A percentile compares a stretch with the other conserved stretches of the same genome.
Evolutionary conservation across 495 filamentous ascomycete species (phyloP).

Genomic region (Penicillium desertorum): DNA sequence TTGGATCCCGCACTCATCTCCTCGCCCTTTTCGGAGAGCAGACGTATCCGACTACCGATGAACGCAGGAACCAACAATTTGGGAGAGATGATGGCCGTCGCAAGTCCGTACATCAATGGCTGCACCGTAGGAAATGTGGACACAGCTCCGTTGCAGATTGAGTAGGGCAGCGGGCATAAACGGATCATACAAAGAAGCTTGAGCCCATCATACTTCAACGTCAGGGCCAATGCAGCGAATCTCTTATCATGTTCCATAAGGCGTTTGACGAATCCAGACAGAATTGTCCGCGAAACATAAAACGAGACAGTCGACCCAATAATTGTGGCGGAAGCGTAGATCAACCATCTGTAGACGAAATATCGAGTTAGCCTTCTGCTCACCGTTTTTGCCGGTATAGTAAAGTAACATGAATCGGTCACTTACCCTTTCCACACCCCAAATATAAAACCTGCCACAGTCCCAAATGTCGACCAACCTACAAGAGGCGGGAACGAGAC

Average conservation of each 20-base stretch:
- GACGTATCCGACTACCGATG: constrained; percentile 70
- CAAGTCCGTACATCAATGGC: constrained; percentile 70
- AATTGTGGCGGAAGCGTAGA: constrained; percentile 76
- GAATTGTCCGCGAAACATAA: constrained; percentile 70
- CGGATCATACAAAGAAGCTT: constrained; percentile 90
- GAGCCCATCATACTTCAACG: constrained; percentile 77
- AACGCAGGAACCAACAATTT: constrained; percentile 93
- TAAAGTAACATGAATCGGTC: not conserved
- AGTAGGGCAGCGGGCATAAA: constrained; percentile 92
- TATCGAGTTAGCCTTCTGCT: constrained; percentile 9
- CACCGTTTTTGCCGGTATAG: not conserved
- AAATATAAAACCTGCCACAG: constrained; percentile 88
- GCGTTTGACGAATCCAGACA: constrained; percentile 72
- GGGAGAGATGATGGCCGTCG: constrained; percentile 74
- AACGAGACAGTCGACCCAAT: constrained; percentile 76
- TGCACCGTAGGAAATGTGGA: constrained; percentile 88
- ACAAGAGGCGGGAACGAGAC: constrained; percentile 88
- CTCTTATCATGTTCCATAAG: constrained; percentile 80
- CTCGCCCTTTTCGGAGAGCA: constrained; percentile 66
- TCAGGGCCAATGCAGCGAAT: constrained; percentile 67
- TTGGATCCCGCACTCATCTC: constrained; percentile 54
- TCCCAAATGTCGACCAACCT: constrained; percentile 85
- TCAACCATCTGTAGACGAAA: constrained; percentile 61
- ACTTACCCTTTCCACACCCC: constrained; percentile 79
- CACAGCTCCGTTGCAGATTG: constrained; percentile 88